These are phyloP conservation scores for Heterobasidion occidentale DNA, from an alignment of 1,284 basidiomycete genomes.

Conservation along the genomic window DNA sequence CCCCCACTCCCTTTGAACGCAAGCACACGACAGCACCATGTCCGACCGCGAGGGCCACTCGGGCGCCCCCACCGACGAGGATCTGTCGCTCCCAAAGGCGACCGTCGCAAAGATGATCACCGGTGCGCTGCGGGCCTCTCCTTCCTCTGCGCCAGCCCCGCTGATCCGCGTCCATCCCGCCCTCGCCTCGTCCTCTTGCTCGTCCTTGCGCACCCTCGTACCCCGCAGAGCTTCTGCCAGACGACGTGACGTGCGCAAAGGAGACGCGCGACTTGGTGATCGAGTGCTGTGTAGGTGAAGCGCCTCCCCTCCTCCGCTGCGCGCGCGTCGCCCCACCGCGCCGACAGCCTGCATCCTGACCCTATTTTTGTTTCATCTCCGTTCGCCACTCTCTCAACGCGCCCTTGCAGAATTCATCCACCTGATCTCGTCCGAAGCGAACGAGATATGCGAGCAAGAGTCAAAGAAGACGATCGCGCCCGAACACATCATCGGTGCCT, in stretches of 20 bases:
- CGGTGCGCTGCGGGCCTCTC: slow-evolving; percentile 40
- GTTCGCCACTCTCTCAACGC: slow-evolving; percentile 1
- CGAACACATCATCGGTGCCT: slow-evolving; percentile 90
- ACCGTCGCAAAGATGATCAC: slow-evolving; percentile 96
- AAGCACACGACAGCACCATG: slow-evolving; percentile 36
- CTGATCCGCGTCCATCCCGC: background rate
- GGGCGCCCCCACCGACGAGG: slow-evolving; percentile 72
- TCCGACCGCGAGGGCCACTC: slow-evolving; percentile 79
- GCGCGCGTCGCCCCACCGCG: background rate
- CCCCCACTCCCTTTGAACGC: background rate
- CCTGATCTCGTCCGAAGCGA: slow-evolving; percentile 94
- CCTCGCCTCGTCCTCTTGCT: background rate
- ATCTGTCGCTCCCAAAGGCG: slow-evolving; percentile 92
- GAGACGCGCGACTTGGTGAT: slow-evolving; percentile 95
- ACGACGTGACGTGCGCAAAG: slow-evolving; percentile 87
- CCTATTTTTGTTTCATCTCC: slow-evolving; percentile 1
- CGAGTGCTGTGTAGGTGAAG: slow-evolving; percentile 95
- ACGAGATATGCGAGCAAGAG: slow-evolving; percentile 96
- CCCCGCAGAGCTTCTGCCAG: slow-evolving; percentile 77
- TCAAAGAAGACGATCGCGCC: slow-evolving; percentile 99
- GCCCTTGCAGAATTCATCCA: slow-evolving; percentile 85
- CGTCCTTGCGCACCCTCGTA: background rate
- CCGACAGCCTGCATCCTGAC: background rate
- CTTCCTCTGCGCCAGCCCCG: background rate
- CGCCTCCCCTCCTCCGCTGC: background rate